Percentiles rank a stretch among this genome's conserved stretches.
These are phyloP conservation scores for barley (Hordeum vulgare) DNA, from an alignment of 176 grass and related monocot species.

Conservation along the genomic window DNA sequence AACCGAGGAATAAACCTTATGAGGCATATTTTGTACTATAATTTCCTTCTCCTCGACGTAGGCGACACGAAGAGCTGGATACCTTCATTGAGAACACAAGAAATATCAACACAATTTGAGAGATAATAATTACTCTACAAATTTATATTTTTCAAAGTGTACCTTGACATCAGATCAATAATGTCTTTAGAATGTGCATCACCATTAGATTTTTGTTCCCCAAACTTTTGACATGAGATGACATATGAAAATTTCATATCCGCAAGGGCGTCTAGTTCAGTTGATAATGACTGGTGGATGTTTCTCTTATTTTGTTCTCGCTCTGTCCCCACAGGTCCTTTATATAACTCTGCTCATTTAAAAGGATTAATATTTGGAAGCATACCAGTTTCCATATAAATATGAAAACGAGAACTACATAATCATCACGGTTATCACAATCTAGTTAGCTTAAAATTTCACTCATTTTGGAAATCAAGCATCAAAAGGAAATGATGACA, in stretches of 20 bases:
- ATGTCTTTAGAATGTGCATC: conserved; percentile 86
- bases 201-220: conserved; percentile 74
- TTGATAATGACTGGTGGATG: conserved; percentile 39
- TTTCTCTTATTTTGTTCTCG: conserved; percentile 60
- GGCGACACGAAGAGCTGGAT: conserved; percentile 72
- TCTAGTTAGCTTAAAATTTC: not conserved
- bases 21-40: conserved; percentile 33
- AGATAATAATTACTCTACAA: conserved; percentile 1
- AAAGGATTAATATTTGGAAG: conserved; percentile 13
- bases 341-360: conserved; percentile 49
- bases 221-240: conserved; percentile 90
- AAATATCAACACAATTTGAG: conserved; percentile 6
- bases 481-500: not conserved
- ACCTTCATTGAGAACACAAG: conserved; percentile 40
- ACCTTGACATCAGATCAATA: conserved; percentile 93
- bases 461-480: not conserved
- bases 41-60: conserved; percentile 97
- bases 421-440: not conserved
- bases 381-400: conserved; percentile 13
- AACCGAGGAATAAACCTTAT: conserved; percentile 79
- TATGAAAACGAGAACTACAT: not conserved
- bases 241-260: conserved; percentile 97
- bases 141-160: conserved; percentile 17
- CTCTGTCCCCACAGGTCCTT: conserved; percentile 48
- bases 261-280: conserved; percentile 60